Conservation (phyloP, 768 basidiomycete genomes). For the Leucosporidium yakuticum region DNA sequence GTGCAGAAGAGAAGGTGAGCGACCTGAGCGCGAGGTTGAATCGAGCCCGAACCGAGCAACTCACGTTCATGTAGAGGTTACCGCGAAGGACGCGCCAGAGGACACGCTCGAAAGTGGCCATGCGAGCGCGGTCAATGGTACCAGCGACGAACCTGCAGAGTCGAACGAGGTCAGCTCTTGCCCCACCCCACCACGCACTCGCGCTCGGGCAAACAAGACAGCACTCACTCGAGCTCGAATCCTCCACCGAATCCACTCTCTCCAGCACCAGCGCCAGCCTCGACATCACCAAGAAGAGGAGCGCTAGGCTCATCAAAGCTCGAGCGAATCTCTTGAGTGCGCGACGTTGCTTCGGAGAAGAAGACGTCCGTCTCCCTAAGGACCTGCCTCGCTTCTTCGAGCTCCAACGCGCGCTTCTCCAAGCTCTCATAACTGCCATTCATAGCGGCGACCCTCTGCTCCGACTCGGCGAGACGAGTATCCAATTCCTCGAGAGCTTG, state of each 20-base stretch:
- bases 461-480: slow-evolving; percentile 76
- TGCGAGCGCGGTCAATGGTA: slow-evolving; percentile 84
- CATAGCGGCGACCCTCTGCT: slow-evolving; percentile 77
- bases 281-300: slow-evolving; percentile 78
- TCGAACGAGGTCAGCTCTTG: not conserved
- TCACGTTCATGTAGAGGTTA: slow-evolving; percentile 92
- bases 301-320: slow-evolving; percentile 89
- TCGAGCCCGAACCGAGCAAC: slow-evolving; percentile 18
- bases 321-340: slow-evolving; percentile 66
- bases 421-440: slow-evolving; percentile 86
- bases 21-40: not conserved
- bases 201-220: not conserved
- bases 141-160: slow-evolving; percentile 77
- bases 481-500: slow-evolving; percentile 92
- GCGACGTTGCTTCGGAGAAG: slow-evolving; percentile 56
- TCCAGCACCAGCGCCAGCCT: slow-evolving; percentile 61
- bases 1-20: not conserved
- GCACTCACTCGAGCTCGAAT: slow-evolving; percentile 76
- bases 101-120: slow-evolving; percentile 92
- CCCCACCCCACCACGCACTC: not conserved
- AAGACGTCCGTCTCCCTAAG: slow-evolving; percentile 91
- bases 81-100: slow-evolving; percentile 97
- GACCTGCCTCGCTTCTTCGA: slow-evolving; percentile 90
- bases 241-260: slow-evolving; percentile 41
- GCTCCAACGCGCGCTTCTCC: slow-evolving; percentile 74